Evolutionary conservation across 2,329 filamentous ascomycete species (phyloP).

Genomic region (Xenoacremonium recifei): DNA sequence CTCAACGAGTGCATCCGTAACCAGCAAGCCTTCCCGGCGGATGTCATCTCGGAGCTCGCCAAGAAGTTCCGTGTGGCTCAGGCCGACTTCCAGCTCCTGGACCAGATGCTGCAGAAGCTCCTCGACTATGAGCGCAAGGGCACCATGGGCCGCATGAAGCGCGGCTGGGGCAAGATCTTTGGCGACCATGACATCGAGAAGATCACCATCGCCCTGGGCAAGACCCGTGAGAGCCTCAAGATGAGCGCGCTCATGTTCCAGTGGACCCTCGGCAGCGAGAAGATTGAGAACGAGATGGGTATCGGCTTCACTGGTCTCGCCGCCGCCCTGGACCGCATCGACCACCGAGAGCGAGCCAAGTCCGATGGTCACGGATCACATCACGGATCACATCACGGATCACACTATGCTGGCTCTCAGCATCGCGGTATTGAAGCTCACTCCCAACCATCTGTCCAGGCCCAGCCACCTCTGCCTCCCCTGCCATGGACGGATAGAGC

Average conservation of each 20-base stretch:
- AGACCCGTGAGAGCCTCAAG: constrained; percentile 59
- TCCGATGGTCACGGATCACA: constrained; percentile 16
- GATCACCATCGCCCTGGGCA: constrained; percentile 55
- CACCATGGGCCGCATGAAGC: constrained; percentile 57
- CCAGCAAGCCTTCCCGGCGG: constrained; percentile 53
- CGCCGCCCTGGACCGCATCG: constrained; percentile 55
- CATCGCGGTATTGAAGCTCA: constrained; percentile 4
- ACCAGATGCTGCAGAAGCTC: constrained; percentile 61
- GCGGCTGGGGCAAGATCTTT: constrained; percentile 63
- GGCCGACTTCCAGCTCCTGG: constrained; percentile 60
- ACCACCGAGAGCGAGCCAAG: constrained; percentile 21
- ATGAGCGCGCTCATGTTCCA: constrained; percentile 65
- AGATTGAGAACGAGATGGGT: constrained; percentile 58
- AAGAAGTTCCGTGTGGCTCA: constrained; percentile 61
- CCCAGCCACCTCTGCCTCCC: constrained; percentile 21
- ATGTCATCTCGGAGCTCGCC: constrained; percentile 63
- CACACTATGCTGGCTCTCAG: constrained; percentile 22
- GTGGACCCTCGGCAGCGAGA: constrained; percentile 60
- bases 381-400: constrained; percentile 20
- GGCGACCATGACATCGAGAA: constrained; percentile 60
- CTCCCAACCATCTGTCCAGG: background rate
- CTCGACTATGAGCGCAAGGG: constrained; percentile 62
- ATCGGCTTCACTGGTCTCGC: constrained; percentile 68
- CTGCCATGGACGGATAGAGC: constrained; percentile 23
- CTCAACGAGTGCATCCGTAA: constrained; percentile 52